Evolutionary conservation across 2,329 filamentous ascomycete species (phyloP).

Genomic region (Pseudogymnoascus sp.): DNA sequence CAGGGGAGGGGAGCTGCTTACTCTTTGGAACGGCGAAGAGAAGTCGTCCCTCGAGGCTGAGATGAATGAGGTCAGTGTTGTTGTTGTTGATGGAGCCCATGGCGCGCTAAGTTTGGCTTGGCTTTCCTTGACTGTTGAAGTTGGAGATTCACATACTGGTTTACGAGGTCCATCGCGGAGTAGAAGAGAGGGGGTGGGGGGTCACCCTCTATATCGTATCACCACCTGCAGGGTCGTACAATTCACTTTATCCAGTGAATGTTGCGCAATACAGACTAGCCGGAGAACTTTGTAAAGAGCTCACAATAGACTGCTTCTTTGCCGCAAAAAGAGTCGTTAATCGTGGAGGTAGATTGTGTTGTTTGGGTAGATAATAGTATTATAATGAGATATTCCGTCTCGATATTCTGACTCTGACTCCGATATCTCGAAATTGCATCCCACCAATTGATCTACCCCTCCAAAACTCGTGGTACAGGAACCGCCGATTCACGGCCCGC

Average conservation of each 20-base stretch:
- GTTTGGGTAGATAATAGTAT: not conserved
- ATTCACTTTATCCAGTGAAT: constrained; percentile 5
- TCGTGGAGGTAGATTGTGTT: not conserved
- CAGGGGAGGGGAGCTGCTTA: constrained; percentile 39
- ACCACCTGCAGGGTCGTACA: constrained; percentile 5
- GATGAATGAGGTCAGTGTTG: constrained; percentile 29
- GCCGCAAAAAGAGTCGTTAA: not conserved
- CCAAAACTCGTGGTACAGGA: constrained; percentile 5
- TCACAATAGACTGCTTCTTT: not conserved
- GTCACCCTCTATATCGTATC: constrained; percentile 4
- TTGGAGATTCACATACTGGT: constrained; percentile 37
- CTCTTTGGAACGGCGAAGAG: constrained; percentile 98
- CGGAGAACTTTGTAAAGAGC: not conserved
- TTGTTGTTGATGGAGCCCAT: constrained; percentile 44
- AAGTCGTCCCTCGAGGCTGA: constrained; percentile 81
- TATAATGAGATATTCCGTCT: not conserved
- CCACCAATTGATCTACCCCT: constrained; percentile 4
- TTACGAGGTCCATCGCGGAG: constrained; percentile 48
- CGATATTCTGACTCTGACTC: constrained; percentile 2
- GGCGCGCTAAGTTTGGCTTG: constrained; percentile 15
- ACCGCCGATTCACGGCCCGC: constrained; percentile 6
- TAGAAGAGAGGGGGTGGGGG: constrained; percentile 1
- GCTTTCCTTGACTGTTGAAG: constrained; percentile 10
- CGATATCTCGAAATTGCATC: not conserved
- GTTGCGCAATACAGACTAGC: not conserved